Base-by-base conservation (phyloP, 2,329 filamentous ascomycete species). In the Penicillium sp. region DNA sequence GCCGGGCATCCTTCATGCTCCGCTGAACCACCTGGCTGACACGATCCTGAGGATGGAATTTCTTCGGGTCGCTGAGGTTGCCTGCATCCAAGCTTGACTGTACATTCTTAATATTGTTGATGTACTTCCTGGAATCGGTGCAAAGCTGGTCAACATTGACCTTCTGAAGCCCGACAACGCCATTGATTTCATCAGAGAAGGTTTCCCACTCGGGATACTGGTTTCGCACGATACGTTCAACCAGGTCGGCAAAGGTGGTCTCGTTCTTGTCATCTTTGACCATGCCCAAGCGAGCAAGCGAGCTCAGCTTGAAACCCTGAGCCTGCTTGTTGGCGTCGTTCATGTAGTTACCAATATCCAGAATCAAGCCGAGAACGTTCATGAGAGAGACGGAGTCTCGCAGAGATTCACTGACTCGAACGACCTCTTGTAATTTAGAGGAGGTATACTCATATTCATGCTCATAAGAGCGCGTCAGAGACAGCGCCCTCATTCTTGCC, bases 301-400 rank as follows among this genome's bases (percentile, higher is more conserved):
- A 97, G 68, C 91, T 94, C 12, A 99, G 84, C 78, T 99, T 99
- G 86, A 99, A 99, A 56, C 94, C 94, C 51, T 88, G 90, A 3
- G 94, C 94, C 75, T 97, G 94, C 78, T 99, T 99, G 77, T 97
- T 97, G 49, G 92, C 88, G 69, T 97, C 94, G 79, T 99, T 99
- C 94, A 99, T 99, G 81, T 96, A 99, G 74, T 99, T 99, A 73
- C 94, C 94, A 67, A 99, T 96, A 72, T 97, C 93, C 64, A 99
- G 79, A 73, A 99, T 99, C 56, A 97, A 82, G 52, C 93, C 92
- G 50, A 99, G 84, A 40, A 99, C 91, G 60, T 96, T 97, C 87
- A 97, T 96, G 64, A 99, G 77, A 21, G 91, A 89, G 21, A 96
- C 91, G 1, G 92, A 97, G 68, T 96, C 91, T 41, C 93, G 85